Evolutionary conservation across 306 rosid species (phyloP).

Genomic region (Lathyrus sativus): DNA sequence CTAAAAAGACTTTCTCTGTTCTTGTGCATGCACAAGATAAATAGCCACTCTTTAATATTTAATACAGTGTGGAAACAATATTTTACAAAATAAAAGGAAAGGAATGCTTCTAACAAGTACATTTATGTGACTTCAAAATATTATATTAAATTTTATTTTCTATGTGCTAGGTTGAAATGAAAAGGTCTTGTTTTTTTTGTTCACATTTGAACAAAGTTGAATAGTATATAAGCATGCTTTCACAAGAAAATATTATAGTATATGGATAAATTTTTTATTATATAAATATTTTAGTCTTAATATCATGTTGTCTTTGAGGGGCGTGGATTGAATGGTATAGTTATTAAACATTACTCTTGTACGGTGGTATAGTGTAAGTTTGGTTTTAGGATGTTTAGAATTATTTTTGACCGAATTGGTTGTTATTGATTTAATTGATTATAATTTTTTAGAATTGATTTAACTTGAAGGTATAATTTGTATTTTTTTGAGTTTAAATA

Average conservation of each 20-base stretch:
- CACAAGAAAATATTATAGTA: neutral
- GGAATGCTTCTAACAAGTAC: conserved; percentile 7
- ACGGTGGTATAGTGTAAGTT: too few relatives aligned
- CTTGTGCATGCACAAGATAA: neutral
- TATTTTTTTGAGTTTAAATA: too few relatives aligned
- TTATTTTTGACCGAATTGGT: too few relatives aligned
- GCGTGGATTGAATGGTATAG: too few relatives aligned
- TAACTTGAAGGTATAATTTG: too few relatives aligned
- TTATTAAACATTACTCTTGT: too few relatives aligned
- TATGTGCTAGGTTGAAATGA: conserved; percentile 14
- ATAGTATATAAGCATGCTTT: neutral
- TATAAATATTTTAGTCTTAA: too few relatives aligned
- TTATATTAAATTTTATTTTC: neutral
- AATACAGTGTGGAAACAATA: conserved; percentile 29
- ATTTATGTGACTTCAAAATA: neutral
- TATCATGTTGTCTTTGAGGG: too few relatives aligned
- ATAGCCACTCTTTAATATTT: conserved; percentile 11
- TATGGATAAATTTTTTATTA: neutral
- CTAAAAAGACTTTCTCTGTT: neutral
- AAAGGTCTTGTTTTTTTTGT: conserved; percentile 35
- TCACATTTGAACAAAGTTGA: conserved; percentile 31
- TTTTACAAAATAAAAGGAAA: conserved; percentile 18
- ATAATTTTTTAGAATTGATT: too few relatives aligned
- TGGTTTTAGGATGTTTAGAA: too few relatives aligned
- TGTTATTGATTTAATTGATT: too few relatives aligned